Conservation (phyloP, 164 flowering plant species). For the Echeveria elegans region DNA sequence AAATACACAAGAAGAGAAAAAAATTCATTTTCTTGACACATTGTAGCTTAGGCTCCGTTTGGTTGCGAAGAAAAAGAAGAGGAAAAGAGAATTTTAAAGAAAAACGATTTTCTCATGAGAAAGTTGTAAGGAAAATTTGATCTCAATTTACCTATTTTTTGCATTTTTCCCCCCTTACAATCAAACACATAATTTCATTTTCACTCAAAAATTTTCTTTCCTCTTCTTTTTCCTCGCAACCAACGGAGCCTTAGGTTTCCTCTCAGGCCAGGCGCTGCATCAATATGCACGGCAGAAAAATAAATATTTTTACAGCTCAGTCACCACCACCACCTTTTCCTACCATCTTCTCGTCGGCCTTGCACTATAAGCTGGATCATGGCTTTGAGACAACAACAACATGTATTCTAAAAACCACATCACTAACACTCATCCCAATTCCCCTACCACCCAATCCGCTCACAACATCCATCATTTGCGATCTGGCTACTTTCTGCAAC, state of each 20-base stretch:
- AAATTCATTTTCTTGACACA: no score
- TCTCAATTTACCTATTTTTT: no score
- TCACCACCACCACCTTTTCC: slow-evolving; percentile 83
- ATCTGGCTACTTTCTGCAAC: slow-evolving; percentile 56
- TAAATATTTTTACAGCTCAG: slow-evolving; percentile 45
- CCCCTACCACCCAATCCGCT: slow-evolving; percentile 74
- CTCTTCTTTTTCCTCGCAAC: no score
- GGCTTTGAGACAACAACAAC: slow-evolving; percentile 57
- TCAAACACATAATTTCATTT: no score
- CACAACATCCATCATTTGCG: slow-evolving; percentile 76
- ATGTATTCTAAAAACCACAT: slow-evolving; percentile 64
- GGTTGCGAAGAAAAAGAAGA: no score
- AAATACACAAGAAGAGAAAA: no score
- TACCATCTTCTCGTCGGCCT: slow-evolving; percentile 87
- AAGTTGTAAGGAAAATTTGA: no score
- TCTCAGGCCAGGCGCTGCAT: neutral
- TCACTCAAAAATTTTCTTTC: no score
- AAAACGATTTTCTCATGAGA: no score
- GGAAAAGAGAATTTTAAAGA: no score
- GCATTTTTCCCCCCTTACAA: no score
- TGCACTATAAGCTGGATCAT: slow-evolving; percentile 87
- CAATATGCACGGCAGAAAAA: neutral
- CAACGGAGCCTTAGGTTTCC: no score
- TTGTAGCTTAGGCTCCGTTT: neutral
- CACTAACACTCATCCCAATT: slow-evolving; percentile 64